Evolutionary conservation across 805 yeast species (phyloP).

Genomic region (Candida qinlingensis): DNA sequence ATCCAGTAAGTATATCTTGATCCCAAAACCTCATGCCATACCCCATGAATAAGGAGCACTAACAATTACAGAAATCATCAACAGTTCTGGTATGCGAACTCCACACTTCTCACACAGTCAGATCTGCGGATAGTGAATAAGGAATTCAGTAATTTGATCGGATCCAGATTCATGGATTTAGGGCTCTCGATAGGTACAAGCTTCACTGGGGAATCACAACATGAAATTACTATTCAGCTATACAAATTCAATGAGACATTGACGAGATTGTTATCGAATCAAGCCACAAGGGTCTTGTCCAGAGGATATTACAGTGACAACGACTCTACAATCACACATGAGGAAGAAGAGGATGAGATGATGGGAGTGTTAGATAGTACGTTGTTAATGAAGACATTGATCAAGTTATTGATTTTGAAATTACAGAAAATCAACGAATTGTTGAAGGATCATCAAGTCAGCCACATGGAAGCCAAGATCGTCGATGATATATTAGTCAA

Average conservation of each 20-base stretch:
- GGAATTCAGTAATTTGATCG: slow-evolving; percentile 12
- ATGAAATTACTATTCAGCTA: slow-evolving; percentile 15
- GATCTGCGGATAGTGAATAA: slow-evolving; percentile 22
- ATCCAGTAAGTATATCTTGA: slow-evolving; percentile 2
- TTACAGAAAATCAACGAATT: slow-evolving; percentile 9
- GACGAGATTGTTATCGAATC: slow-evolving; percentile 16
- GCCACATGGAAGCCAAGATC: slow-evolving; percentile 12
- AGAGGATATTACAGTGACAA: background rate
- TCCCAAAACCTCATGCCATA: background rate
- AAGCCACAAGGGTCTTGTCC: background rate
- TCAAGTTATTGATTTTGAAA: slow-evolving; percentile 15
- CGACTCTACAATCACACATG: background rate
- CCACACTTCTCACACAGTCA: slow-evolving; percentile 13
- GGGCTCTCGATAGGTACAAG: background rate
- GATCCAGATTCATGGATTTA: background rate
- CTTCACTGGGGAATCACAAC: background rate
- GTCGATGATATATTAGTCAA: slow-evolving; percentile 19
- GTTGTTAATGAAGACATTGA: slow-evolving; percentile 13
- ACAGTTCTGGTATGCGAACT: slow-evolving; percentile 21
- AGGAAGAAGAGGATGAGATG: background rate
- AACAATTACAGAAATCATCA: slow-evolving; percentile 1
- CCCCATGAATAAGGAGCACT: background rate
- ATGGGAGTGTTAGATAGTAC: slow-evolving; percentile 11
- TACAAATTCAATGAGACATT: slow-evolving; percentile 24
- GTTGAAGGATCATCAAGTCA: background rate